Base-by-base conservation (phyloP, 129 eudicot genomes). In the Tagetes patula region DNA sequence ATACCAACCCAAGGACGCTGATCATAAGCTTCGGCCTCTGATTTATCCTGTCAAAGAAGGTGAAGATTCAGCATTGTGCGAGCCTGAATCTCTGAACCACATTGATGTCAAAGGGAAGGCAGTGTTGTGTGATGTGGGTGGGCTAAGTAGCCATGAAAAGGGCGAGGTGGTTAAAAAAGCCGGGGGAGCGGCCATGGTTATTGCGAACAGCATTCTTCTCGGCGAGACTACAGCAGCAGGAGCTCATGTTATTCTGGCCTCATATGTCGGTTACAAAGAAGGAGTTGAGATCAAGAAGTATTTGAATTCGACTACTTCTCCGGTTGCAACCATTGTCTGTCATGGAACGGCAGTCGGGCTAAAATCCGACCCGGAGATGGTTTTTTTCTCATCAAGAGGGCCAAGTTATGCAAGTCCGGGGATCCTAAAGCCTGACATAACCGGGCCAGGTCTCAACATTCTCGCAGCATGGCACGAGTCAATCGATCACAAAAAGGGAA, bases 171-270 rank as follows among this genome's bases (percentile, higher is more conserved):
- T 83, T 20, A 86, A 79, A 70, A 76, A 72, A 37, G 80, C 82
- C 3, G 91, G 91, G 4, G 91, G 91, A 13, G 84, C 84, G 8
- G 91, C 84, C 62, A 78, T 86, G 88, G 81, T 86, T 47, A 73
- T 86, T 32, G 47, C 77, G 14, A 86, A 86, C 39, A 20, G 6
- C 39, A 73, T 67, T 50, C 0, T 7, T 1, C 69, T 65, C 3
- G 84, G 73, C 0, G 80, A 74, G 49, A 78, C 70, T 40, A 84
- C 80, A 31, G 5, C 36, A 10, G 61, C 86, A 0, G 83, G 78
- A 2, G 68, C 63, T 30, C 85, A 86, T 45, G 85, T 73, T 50
- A 84, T 86, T 32, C 91, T 87, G 1, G 82, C 88, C 7, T 43
- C 91, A 53, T 65, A 78, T 36, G 82, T 86, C 11, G 64, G 82